Evolutionary conservation across 768 basidiomycete genomes (phyloP).

Genomic region (Cystobasidium onofrii): DNA sequence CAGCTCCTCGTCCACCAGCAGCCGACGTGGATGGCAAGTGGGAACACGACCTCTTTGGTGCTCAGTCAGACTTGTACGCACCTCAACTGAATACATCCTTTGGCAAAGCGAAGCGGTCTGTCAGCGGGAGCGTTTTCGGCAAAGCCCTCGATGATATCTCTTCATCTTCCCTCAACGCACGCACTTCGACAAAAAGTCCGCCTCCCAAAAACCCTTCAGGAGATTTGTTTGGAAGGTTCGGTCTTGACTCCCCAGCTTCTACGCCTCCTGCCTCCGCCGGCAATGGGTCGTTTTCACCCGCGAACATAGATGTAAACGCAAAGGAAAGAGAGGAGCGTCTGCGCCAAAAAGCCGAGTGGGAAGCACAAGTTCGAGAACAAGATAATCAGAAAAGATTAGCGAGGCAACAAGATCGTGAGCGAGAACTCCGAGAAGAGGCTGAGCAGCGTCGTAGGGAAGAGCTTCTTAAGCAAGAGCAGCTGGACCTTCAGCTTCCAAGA

Average conservation of each 20-base stretch:
- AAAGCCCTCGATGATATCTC: slow-evolving; percentile 22
- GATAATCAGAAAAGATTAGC: not conserved
- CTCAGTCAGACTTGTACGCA: slow-evolving; percentile 29
- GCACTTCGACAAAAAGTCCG: not conserved
- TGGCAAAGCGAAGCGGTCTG: not conserved
- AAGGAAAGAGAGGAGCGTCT: slow-evolving; percentile 11
- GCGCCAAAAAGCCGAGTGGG: slow-evolving; percentile 6
- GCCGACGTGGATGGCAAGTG: slow-evolving; percentile 34
- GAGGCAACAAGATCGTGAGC: not conserved
- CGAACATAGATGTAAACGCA: not conserved
- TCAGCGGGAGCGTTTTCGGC: slow-evolving; percentile 19
- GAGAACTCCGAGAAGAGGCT: not conserved
- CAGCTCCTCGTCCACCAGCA: not conserved
- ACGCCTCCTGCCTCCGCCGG: not conserved
- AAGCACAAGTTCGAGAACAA: slow-evolving; percentile 1
- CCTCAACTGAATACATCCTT: slow-evolving; percentile 32
- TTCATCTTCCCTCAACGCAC: not conserved
- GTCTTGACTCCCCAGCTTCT: not conserved
- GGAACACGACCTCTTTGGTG: slow-evolving; percentile 38
- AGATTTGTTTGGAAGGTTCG: not conserved
- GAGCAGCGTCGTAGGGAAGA: not conserved
- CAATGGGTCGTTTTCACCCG: not conserved
- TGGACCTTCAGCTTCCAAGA: not conserved
- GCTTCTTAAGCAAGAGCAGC: slow-evolving; percentile 5
- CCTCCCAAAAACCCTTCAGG: not conserved